phyloP scores from a whole-genome alignment of 1,284 basidiomycete species.

The Boletellus deceptivus region DNA sequence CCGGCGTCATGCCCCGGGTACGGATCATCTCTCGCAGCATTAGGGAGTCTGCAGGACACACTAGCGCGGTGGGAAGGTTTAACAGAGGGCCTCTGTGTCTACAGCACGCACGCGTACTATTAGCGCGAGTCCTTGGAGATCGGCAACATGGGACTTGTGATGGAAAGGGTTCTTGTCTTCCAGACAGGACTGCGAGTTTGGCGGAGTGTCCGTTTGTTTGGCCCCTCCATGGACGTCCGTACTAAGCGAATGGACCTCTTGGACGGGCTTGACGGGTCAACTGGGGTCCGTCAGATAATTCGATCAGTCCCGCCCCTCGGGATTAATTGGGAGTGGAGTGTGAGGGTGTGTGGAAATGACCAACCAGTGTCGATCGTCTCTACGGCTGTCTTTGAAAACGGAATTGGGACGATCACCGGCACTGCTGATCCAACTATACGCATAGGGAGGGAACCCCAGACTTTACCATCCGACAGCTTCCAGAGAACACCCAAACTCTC shows the following conservation, averaged over 20 bases:
- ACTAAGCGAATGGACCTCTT: slow-evolving; percentile 59
- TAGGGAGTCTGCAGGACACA: slow-evolving; percentile 62
- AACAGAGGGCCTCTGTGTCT: slow-evolving; percentile 59
- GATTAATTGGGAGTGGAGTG: neutral
- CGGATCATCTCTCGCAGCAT: slow-evolving; percentile 68
- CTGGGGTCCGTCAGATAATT: slow-evolving; percentile 50
- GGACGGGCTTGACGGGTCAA: slow-evolving; percentile 59
- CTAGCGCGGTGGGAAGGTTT: slow-evolving; percentile 66
- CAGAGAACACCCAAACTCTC: slow-evolving; percentile 72
- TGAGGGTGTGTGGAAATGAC: neutral
- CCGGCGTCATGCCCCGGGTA: slow-evolving; percentile 69
- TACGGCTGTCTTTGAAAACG: slow-evolving; percentile 40
- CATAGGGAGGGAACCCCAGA: slow-evolving; percentile 53
- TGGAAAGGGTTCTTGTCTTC: slow-evolving; percentile 66
- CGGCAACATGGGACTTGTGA: slow-evolving; percentile 45
- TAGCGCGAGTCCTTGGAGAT: neutral
- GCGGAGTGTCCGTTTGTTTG: slow-evolving; percentile 78
- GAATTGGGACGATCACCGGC: slow-evolving; percentile 57
- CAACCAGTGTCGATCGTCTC: slow-evolving; percentile 69
- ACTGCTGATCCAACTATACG: slow-evolving; percentile 67
- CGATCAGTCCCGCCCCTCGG: slow-evolving; percentile 38
- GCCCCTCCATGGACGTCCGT: slow-evolving; percentile 65
- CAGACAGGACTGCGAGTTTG: slow-evolving; percentile 66
- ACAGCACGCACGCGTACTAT: neutral
- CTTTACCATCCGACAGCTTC: slow-evolving; percentile 74